These are phyloP conservation scores for Coprinellus aureogranulatus DNA, from an alignment of 768 basidiomycete genomes.

Conservation along the genomic window DNA sequence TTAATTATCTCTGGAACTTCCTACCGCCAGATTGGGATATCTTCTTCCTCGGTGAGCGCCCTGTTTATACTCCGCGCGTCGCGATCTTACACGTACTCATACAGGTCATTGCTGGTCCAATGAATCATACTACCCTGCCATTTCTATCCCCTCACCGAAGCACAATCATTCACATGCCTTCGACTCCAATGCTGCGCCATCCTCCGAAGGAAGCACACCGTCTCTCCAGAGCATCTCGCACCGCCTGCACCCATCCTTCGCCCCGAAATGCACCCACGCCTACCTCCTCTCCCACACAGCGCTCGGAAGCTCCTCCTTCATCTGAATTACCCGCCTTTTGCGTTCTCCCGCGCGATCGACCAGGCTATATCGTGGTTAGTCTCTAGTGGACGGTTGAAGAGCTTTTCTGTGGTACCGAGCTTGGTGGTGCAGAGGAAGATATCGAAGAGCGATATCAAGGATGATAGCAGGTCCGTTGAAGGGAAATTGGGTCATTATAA, in stretches of 20 bases:
- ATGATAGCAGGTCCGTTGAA: no score
- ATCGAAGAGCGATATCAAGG: constrained; percentile 51
- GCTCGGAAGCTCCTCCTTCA: constrained; percentile 61
- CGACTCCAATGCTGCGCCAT: neutral
- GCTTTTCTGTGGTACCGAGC: constrained; percentile 67
- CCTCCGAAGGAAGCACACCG: neutral
- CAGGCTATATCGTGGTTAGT: constrained; percentile 72
- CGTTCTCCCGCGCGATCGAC: constrained; percentile 76
- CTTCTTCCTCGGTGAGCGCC: constrained; percentile 59
- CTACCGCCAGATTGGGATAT: constrained; percentile 71
- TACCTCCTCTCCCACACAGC: constrained; percentile 57
- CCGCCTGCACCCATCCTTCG: constrained; percentile 53
- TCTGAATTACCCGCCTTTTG: constrained; percentile 62
- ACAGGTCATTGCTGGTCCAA: constrained; percentile 81
- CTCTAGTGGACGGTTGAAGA: constrained; percentile 48
- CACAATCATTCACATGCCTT: constrained; percentile 7
- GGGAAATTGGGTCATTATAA: no score
- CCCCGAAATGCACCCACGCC: constrained; percentile 72
- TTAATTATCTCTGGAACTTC: constrained; percentile 43
- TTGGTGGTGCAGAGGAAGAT: constrained; percentile 65
- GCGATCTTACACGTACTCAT: neutral
- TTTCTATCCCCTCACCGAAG: constrained; percentile 12
- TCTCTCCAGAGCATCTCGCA: constrained; percentile 6
- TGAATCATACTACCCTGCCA: constrained; percentile 48
- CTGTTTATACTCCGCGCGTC: neutral